Evolutionary conservation across 1,284 basidiomycete species (phyloP), one percentile per base, ranked within the genome.

Genomic region (Cystobasidium slooffiae): DNA sequence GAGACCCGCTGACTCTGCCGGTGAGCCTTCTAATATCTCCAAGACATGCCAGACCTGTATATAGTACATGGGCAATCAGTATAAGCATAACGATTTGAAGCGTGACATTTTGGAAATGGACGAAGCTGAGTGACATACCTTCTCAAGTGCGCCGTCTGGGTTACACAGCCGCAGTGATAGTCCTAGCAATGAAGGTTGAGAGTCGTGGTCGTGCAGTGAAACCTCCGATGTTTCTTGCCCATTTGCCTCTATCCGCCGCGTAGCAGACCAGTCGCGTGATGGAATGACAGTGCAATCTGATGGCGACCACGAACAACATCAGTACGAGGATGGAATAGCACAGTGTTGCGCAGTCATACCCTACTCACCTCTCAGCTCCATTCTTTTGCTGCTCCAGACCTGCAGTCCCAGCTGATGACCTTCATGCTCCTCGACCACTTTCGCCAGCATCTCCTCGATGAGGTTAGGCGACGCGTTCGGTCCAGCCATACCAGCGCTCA

Each of bases 11-110:
- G 88, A 90, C 84, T 98, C 94, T 6, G 96, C 96, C 8, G 97
- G 97, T 76, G 91, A 94, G 20, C 94, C 94, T 82, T 98, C 95
- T 47, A 97, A 84, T 8, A 99, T 94, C 81, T 99, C 97, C 65
- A 99, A 85, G 59, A 99, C 94, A 83, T 99, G 96, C 95, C 96
- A 99, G 7, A 98, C 94, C 79, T 80, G 76, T 1, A 31, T 10
- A 56, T 18, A 31, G 67, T 65, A 20, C 14, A n/a, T n/a, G n/a
- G n/a, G n/a, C n/a, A n/a, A n/a, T n/a, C n/a, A n/a, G n/a, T n/a
- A n/a, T n/a, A n/a, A n/a, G n/a, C n/a, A n/a, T n/a, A n/a, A n/a
- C n/a, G n/a, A n/a, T n/a, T n/a, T n/a, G n/a, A n/a, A n/a, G n/a
- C n/a, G 18, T 18, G 22, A 14, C 51, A 52, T 52, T 5, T 7